phyloP scores from a whole-genome alignment of 73 alveolate species.

The Paramecium octaurelia region DNA sequence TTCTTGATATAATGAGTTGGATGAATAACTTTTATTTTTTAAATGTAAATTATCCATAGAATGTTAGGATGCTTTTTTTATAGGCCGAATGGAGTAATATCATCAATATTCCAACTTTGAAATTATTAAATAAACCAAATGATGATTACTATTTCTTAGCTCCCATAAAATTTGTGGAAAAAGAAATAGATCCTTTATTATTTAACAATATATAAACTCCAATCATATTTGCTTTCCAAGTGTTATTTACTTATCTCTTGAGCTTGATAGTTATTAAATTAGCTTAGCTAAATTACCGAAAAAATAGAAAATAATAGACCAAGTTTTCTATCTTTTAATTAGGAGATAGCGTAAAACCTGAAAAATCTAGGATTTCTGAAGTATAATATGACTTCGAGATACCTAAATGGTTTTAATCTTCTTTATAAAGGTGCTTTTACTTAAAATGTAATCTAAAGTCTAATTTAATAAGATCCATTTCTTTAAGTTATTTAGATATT shows the following conservation, averaged over 20 bases:
- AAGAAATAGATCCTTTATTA: slow-evolving; percentile 6
- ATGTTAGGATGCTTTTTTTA: not conserved
- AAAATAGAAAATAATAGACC: no score
- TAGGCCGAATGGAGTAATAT: not conserved
- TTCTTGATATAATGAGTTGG: not conserved
- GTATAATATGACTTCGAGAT: not conserved
- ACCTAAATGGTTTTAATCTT: not conserved
- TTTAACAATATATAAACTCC: not conserved
- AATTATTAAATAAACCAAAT: not conserved
- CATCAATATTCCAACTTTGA: not conserved
- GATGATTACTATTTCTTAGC: not conserved
- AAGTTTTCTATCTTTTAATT: not conserved
- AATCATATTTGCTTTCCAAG: not conserved
- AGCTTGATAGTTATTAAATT: not conserved
- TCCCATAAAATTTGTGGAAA: not conserved
- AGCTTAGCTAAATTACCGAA: not conserved
- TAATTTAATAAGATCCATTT: not conserved
- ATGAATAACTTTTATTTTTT: slow-evolving; percentile 6
- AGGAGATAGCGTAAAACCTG: not conserved
- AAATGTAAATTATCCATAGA: not conserved
- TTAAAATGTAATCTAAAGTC: not conserved
- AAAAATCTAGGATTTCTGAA: not conserved
- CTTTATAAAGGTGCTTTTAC: not conserved
- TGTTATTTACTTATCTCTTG: not conserved
- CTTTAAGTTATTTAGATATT: not conserved